Evolutionary conservation across 495 filamentous ascomycete species (phyloP), one percentile per base, ranked within the genome.

Genomic region (Haplographium delicatum): DNA sequence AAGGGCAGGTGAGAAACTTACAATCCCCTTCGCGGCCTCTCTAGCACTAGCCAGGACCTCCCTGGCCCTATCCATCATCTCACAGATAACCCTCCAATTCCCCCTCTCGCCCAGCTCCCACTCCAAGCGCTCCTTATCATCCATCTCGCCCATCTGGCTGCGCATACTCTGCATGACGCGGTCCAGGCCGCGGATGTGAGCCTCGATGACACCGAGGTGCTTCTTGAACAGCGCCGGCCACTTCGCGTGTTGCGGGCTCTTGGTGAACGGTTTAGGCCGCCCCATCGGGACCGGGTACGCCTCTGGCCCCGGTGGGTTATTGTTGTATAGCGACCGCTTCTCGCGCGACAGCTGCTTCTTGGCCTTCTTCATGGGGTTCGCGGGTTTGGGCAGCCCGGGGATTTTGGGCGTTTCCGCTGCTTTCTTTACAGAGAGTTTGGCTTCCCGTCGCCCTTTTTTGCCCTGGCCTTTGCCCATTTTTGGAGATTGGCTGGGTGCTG

Each of bases 191-290:
- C 30, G 50, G 16, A 59, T 50, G 49, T 53, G 51, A 13, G 27
- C 18, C 34, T 59, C 57, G 1, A 56, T 25, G 3, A 59, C 13
- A 4, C 51, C 52, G 5, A 59, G 24, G 24, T 59, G 44, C 33
- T 52, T 55, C 43, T 53, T 59, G 16, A 55, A 59, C 23, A 59
- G 20, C 39, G 47, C 43, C 1, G 51, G 44, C 57, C 57, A 59
- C 16, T 59, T 59, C 10, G 37, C 38, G 43, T 52, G 47, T 8
- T 16, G 11, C 20, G 24, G 43, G 15, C 9, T 39, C 26, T 51
- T 46, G 7, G 18, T 47, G 19, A 48, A 43, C 7, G 35, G 43
- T 15, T 27, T 38, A 42, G 43, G 43, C 2, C 43, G 43, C 2
- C 43, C 43, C 24, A 20, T 45, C 2, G 24, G 25, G 0, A 45